phyloP scores from a whole-genome alignment of 129 eudicot species.

The Logfia minima region DNA sequence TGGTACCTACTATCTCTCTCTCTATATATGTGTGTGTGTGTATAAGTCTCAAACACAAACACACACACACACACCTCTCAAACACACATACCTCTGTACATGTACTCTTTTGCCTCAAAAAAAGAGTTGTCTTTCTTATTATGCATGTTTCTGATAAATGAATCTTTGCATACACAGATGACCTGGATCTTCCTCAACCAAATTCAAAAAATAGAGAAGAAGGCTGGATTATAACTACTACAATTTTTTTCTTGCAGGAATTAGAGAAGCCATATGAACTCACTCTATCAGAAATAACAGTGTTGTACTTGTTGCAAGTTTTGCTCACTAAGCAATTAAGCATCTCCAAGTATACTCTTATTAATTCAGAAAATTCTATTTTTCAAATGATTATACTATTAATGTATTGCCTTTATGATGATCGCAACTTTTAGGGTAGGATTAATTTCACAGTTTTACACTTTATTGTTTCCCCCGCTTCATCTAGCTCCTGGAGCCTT shows the following conservation, averaged over 20 bases:
- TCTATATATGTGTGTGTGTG: no score
- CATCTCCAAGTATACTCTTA: conserved; percentile 32
- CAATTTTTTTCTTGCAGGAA: conserved; percentile 8
- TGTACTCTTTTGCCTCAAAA: background rate
- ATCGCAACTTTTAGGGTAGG: conserved; percentile 27
- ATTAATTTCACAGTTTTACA: conserved; percentile 16
- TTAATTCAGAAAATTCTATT: conserved; percentile 15
- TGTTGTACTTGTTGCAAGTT: conserved; percentile 38
- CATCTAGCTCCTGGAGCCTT: conserved; percentile 16
- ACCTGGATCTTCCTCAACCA: conserved; percentile 95
- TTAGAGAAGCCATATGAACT: conserved; percentile 8
- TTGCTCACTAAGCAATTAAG: conserved; percentile 28
- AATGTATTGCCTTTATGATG: conserved; percentile 26
- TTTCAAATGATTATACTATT: conserved; percentile 26
- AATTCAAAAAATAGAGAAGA: conserved; percentile 74
- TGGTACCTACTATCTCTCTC: conserved; percentile 51
- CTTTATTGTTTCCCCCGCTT: conserved; percentile 5
- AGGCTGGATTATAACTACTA: conserved; percentile 52
- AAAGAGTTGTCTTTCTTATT: background rate
- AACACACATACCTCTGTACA: background rate
- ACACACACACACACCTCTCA: background rate
- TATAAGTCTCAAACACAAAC: background rate
- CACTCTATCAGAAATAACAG: conserved; percentile 32
- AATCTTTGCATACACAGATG: conserved; percentile 51
- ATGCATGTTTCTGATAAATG: conserved; percentile 21